Percentiles rank a stretch among this genome's conserved stretches.
phyloP scores from a whole-genome alignment of 2,329 filamentous ascomycete species.

The Fragosphaeria purpurea region DNA sequence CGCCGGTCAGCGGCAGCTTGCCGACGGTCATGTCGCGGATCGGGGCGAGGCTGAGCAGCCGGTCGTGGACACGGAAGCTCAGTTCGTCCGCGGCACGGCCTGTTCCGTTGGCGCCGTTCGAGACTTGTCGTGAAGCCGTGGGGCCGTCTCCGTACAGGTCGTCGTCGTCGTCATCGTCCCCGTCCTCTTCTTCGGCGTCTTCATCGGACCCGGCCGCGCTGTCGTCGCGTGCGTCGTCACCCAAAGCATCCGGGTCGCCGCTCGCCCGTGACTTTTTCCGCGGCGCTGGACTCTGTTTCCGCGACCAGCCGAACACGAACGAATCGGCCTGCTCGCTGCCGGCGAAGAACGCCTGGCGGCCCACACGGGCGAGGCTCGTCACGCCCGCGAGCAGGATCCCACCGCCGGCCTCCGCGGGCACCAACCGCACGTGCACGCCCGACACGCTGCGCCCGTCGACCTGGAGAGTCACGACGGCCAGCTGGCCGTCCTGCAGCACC shows the following conservation, averaged over 20 bases:
- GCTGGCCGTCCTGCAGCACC: slow-evolving; percentile 62
- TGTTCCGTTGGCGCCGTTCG: slow-evolving; percentile 27
- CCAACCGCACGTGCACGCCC: slow-evolving; percentile 61
- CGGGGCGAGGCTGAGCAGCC: slow-evolving; percentile 66
- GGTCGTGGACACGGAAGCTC: slow-evolving; percentile 67
- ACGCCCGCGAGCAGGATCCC: slow-evolving; percentile 49
- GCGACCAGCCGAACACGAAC: slow-evolving; percentile 68
- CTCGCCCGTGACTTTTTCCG: slow-evolving; percentile 53
- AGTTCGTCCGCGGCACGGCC: slow-evolving; percentile 47
- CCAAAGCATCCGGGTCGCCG: slow-evolving; percentile 16
- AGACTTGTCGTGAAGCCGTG: slow-evolving; percentile 21
- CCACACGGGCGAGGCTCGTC: slow-evolving; percentile 61
- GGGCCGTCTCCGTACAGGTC: slow-evolving; percentile 55
- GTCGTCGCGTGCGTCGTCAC: slow-evolving; percentile 36
- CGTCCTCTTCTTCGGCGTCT: slow-evolving; percentile 39
- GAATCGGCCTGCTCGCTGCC: slow-evolving; percentile 81
- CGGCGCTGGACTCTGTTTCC: slow-evolving; percentile 49
- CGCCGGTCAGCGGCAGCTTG: slow-evolving; percentile 33
- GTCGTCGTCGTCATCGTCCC: slow-evolving; percentile 40
- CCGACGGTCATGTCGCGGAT: slow-evolving; percentile 68
- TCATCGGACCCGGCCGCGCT: slow-evolving; percentile 33
- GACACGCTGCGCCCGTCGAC: slow-evolving; percentile 89
- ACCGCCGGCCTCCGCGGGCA: slow-evolving; percentile 55
- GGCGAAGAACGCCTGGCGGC: slow-evolving; percentile 63
- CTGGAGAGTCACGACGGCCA: slow-evolving; percentile 70